phyloP scores from a whole-genome alignment of 1,284 basidiomycete species.

The Ceratobasidium sp. region DNA sequence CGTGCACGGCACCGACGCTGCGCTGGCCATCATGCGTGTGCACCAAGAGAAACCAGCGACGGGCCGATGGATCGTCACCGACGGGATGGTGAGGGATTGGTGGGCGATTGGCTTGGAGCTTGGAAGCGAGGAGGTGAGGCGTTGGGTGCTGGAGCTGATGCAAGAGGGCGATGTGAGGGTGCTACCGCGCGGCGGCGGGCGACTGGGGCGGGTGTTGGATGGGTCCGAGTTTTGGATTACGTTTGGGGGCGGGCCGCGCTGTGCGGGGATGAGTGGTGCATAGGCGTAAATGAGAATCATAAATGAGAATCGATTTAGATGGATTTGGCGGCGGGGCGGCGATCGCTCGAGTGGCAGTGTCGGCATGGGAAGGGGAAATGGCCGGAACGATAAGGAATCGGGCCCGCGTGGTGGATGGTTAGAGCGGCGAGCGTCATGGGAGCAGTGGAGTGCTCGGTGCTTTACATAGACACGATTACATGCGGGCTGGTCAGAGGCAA shows the following conservation, averaged over 20 bases:
- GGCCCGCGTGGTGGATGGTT: neutral
- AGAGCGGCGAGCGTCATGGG: neutral
- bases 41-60: neutral
- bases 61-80: conserved; percentile 28
- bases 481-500: neutral
- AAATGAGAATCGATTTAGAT: neutral
- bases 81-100: conserved; percentile 28
- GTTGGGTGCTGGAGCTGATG: conserved; percentile 31
- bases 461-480: conserved; percentile 4
- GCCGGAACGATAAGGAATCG: neutral
- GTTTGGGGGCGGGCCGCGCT: neutral
- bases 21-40: conserved; percentile 45
- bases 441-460: neutral
- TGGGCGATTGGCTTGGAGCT: conserved; percentile 28
- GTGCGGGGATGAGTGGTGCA: conserved; percentile 14
- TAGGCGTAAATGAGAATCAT: neutral
- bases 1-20: conserved; percentile 45
- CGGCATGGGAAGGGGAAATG: too few relatives aligned
- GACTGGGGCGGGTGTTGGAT: neutral
- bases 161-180: conserved; percentile 3
- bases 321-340: neutral
- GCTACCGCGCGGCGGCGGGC: neutral
- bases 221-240: conserved; percentile 27
- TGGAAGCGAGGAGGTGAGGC: conserved; percentile 11
- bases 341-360: conserved; percentile 10